phyloP scores from a whole-genome alignment of 1,284 basidiomycete species.

The Trichosporon sp. region DNA sequence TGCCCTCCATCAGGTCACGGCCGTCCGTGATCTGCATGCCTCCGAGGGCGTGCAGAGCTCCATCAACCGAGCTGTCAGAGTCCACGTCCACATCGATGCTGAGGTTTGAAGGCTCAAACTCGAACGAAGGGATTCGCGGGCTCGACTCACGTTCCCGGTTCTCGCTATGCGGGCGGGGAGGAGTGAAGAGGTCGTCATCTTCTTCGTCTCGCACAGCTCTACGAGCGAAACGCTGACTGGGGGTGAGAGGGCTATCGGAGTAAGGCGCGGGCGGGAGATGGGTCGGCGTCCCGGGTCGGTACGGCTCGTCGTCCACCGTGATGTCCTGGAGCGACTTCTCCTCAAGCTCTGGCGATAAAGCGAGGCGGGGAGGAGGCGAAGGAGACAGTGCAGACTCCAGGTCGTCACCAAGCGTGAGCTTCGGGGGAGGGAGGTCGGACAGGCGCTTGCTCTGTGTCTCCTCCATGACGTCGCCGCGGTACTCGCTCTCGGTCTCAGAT shows the following conservation, averaged over 20 bases:
- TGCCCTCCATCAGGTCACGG: conserved; percentile 2
- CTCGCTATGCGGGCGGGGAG: conserved; percentile 34
- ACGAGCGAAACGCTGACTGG: conserved; percentile 18
- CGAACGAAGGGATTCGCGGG: conserved; percentile 52
- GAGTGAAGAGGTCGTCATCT: conserved; percentile 47
- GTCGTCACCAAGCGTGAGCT: conserved; percentile 18
- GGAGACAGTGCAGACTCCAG: conserved; percentile 3
- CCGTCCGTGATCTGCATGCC: conserved; percentile 17
- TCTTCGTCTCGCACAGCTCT: conserved; percentile 23
- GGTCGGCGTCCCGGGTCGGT: conserved; percentile 10
- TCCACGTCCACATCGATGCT: conserved; percentile 25
- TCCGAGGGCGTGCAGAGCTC: conserved; percentile 1
- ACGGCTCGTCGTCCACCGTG: conserved; percentile 1
- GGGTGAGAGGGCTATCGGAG: conserved; percentile 12
- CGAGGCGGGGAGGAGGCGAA: conserved; percentile 15
- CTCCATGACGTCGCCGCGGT: not conserved
- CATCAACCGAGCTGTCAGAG: conserved; percentile 10
- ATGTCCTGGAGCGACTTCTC: conserved; percentile 18
- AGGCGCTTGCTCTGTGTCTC: conserved; percentile 16
- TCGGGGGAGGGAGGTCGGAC: conserved; percentile 16
- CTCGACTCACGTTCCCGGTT: conserved; percentile 35
- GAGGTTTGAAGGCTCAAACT: conserved; percentile 39
- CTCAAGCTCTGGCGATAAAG: conserved; percentile 22
- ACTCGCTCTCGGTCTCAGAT: not conserved
- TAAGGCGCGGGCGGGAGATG: conserved; percentile 3